phyloP scores from a whole-genome alignment of 768 basidiomycete genomes.

The Pleurotus sapidus region DNA sequence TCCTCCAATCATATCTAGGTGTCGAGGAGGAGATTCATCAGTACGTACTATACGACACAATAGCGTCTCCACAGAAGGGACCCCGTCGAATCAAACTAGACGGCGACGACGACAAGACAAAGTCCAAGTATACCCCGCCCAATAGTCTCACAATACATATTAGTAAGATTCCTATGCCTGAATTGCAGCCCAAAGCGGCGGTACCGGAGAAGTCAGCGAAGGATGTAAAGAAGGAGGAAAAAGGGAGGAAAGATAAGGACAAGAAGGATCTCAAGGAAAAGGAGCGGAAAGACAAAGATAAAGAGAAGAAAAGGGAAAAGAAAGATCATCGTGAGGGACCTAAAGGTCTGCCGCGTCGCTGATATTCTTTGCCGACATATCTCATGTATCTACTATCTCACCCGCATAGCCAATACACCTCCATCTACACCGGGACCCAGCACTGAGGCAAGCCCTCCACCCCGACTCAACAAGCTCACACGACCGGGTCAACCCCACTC shows the following conservation, averaged over 20 bases:
- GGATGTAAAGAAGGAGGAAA: conserved; percentile 22
- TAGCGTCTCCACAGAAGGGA: conserved; percentile 40
- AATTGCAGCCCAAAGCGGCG: conserved; percentile 57
- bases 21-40: conserved; percentile 62
- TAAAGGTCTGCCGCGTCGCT: conserved; percentile 5
- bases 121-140: conserved; percentile 60
- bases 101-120: conserved; percentile 45
- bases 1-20: conserved; percentile 25
- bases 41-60: conserved; percentile 71
- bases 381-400: neutral
- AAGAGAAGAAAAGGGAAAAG: conserved; percentile 37
- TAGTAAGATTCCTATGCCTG: conserved; percentile 87
- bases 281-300: conserved; percentile 19
- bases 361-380: neutral
- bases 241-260: conserved; percentile 35
- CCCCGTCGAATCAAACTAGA: conserved; percentile 70
- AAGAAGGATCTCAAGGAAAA: conserved; percentile 27
- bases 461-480: conserved; percentile 18
- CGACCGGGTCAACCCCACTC: conserved; percentile 18
- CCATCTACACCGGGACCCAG: neutral
- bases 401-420: conserved; percentile 6
- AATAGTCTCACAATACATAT: conserved; percentile 68
- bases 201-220: conserved; percentile 16
- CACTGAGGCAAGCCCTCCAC: conserved; percentile 1
- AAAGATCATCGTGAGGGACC: conserved; percentile 1